Conservation (phyloP, 495 filamentous ascomycete species). For the Aspergillus steynii region DNA sequence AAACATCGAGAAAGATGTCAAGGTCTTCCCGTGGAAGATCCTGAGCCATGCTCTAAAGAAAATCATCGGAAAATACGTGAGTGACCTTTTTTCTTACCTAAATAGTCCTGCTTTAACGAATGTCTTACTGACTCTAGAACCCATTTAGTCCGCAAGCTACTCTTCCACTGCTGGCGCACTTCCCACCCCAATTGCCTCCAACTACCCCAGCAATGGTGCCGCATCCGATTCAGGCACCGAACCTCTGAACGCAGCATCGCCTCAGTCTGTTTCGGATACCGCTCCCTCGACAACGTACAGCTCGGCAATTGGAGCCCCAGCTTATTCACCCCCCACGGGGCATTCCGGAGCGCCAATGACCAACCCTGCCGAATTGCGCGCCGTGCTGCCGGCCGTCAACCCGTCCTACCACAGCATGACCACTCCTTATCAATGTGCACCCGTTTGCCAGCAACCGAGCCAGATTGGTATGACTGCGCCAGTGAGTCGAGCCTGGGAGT, state of each 20-base stretch:
- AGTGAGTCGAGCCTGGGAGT: slow-evolving; percentile 36
- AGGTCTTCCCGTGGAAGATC: slow-evolving; percentile 94
- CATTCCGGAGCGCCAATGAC: slow-evolving; percentile 22
- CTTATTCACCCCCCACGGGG: slow-evolving; percentile 32
- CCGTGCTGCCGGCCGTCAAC: slow-evolving; percentile 31
- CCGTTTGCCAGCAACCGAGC: slow-evolving; percentile 36
- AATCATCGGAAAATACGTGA: slow-evolving; percentile 96
- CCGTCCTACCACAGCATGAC: slow-evolving; percentile 36
- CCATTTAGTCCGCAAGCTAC: slow-evolving; percentile 50
- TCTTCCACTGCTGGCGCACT: slow-evolving; percentile 50
- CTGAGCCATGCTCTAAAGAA: slow-evolving; percentile 83
- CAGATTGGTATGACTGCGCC: slow-evolving; percentile 28
- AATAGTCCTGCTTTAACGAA: neutral
- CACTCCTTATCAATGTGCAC: slow-evolving; percentile 35
- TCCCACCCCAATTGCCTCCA: slow-evolving; percentile 38
- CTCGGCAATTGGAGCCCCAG: slow-evolving; percentile 22
- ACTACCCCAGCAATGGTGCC: slow-evolving; percentile 38
- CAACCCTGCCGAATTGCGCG: slow-evolving; percentile 32
- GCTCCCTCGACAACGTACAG: slow-evolving; percentile 36
- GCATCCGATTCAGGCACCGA: slow-evolving; percentile 46
- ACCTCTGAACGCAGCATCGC: slow-evolving; percentile 40
- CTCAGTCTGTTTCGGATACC: slow-evolving; percentile 45
- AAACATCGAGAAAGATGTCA: slow-evolving; percentile 98
- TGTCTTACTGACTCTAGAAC: neutral
- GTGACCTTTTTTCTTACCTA: slow-evolving; percentile 29